Evolutionary conservation across 1,284 basidiomycete genomes (phyloP).

Genomic region (Paramarasmius palmivorus): DNA sequence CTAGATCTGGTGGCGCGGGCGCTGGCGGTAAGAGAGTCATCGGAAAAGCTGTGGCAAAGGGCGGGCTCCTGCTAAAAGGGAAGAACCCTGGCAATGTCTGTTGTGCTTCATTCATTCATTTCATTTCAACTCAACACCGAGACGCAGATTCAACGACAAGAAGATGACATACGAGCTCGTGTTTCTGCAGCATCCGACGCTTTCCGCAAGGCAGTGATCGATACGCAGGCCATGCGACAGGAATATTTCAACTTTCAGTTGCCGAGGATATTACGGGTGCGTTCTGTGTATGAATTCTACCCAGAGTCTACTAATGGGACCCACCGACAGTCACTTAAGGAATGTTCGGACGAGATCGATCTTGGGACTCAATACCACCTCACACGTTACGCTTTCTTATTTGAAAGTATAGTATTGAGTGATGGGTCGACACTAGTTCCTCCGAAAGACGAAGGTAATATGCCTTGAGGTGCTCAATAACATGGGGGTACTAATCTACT

Average conservation of each 20-base stretch:
- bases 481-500: neutral
- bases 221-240: constrained; percentile 88
- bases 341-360: constrained; percentile 95
- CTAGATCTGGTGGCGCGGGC: constrained; percentile 43
- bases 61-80: constrained; percentile 87
- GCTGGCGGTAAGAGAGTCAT: constrained; percentile 75
- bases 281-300: constrained; percentile 27
- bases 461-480: constrained; percentile 17
- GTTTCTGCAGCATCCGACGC: constrained; percentile 87
- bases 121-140: constrained; percentile 14
- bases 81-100: constrained; percentile 89
- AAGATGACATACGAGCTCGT: constrained; percentile 88
- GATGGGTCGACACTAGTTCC: constrained; percentile 88
- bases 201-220: constrained; percentile 89
- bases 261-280: constrained; percentile 88
- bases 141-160: constrained; percentile 83
- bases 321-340: constrained; percentile 79
- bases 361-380: constrained; percentile 97
- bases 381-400: constrained; percentile 91
- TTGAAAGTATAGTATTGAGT: constrained; percentile 86
- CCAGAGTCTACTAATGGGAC: constrained; percentile 7
- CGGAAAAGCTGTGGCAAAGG: constrained; percentile 90
- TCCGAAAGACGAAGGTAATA: constrained; percentile 64
- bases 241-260: constrained; percentile 98
- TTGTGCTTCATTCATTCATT: constrained; percentile 14